Base-by-base conservation (phyloP, 129 eudicot species). In the Chrysanthemum lavandulifolium region DNA sequence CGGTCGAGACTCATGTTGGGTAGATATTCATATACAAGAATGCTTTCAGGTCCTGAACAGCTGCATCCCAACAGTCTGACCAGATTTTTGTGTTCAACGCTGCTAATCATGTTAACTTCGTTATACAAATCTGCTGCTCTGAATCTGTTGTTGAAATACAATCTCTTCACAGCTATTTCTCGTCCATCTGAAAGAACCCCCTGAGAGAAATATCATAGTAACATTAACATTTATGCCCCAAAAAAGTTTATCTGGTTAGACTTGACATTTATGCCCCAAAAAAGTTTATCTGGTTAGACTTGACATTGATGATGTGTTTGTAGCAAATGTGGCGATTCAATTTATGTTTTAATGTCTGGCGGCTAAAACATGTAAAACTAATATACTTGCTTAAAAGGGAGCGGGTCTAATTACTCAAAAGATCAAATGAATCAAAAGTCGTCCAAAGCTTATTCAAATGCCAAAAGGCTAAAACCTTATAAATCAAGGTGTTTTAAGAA, bases 91-190 rank as follows among this genome's bases (percentile, higher is more conserved):
- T 91, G 97, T 63, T 91, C 95, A 50, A 91, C 80, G 2, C 89
- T 85, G 68, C 88, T 91, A 53, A 91, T 87, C 21, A 84, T 91
- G 84, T 91, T 85, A 50, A 87, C 91, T 80, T 91, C 95, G 8
- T 91, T 91, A 69, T 84, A 93, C 73, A 93, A 89, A 76, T 89
- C 92, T 2, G 92, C 92, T 13, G 97, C 98, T 84, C 97, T 82
- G 68, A 87, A 88, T 73, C 69, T 93, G 74, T 86, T 93, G 86
- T 93, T 93, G 60, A 85, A 84, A 79, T 78, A 90, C 13, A 93
- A 93, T 81, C 98, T 86, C 86, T 90, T 93, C 61, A 90, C 98
- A 16, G 96, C 98, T 61, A 89, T 86, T 54, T 93, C 98, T 76
- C 98, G 79, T 31, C 97, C 98, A 73, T 91, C 97, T 18, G 82